phyloP scores from a whole-genome alignment of 306 rosid genomes.

The Trifolium dubium region DNA sequence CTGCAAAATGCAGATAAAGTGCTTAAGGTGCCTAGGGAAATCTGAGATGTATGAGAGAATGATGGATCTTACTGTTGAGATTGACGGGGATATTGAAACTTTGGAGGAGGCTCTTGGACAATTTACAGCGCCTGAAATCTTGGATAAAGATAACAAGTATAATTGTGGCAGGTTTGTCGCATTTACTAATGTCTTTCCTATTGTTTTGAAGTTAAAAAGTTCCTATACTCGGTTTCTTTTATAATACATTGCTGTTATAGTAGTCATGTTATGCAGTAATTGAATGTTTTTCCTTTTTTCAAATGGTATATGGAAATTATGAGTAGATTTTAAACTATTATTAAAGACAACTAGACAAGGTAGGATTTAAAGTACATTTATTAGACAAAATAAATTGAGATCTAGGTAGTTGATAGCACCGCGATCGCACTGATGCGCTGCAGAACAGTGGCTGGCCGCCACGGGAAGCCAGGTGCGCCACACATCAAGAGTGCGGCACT shows the following conservation, averaged over 20 bases:
- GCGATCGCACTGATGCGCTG: not conserved
- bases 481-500: not conserved
- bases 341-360: not conserved
- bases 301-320: not conserved
- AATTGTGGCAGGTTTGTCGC: conserved; percentile 67
- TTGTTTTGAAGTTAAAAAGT: not conserved
- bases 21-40: conserved; percentile 74
- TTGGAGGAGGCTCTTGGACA: conserved; percentile 88
- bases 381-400: not conserved
- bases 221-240: conserved; percentile 7
- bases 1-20: conserved; percentile 65
- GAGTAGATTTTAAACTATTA: conserved; percentile 1
- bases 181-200: conserved; percentile 15
- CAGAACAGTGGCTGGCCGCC: not conserved
- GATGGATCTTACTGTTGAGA: conserved; percentile 89
- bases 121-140: conserved; percentile 74
- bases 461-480: not conserved
- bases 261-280: not conserved
- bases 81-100: conserved; percentile 79
- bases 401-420: not conserved
- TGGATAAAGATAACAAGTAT: conserved; percentile 77
- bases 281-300: not conserved
- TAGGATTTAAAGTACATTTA: not conserved
- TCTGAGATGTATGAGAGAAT: conserved; percentile 74
- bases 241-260: conserved; percentile 18